These are phyloP conservation scores for Trebouxia sp. DNA, from an alignment of 139 green algal species.

Conservation along the genomic window DNA sequence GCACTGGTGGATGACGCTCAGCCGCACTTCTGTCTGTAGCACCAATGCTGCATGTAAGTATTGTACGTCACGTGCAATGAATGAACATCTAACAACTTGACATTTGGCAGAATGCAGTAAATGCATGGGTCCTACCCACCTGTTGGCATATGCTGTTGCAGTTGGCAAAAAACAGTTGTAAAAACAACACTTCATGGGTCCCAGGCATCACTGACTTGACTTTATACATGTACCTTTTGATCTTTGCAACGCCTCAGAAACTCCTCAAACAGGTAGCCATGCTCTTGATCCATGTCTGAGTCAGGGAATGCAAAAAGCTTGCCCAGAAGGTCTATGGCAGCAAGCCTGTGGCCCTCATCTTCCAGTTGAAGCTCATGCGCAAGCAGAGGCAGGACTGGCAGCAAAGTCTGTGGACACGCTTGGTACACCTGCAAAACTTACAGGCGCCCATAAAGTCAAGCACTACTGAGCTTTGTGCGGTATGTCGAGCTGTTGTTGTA, in stretches of 20 bases:
- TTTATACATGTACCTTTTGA: too few relatives aligned
- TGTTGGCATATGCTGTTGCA: too few relatives aligned
- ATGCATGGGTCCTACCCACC: too few relatives aligned
- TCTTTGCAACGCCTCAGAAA: slow-evolving; percentile 43
- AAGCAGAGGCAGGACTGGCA: slow-evolving; percentile 72
- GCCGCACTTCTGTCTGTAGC: slow-evolving; percentile 41
- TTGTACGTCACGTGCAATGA: too few relatives aligned
- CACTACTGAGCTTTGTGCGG: too few relatives aligned
- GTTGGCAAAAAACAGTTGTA: too few relatives aligned
- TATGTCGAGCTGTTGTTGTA: too few relatives aligned
- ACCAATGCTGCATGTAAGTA: not conserved
- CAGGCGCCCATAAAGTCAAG: not conserved
- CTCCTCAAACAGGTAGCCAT: slow-evolving; percentile 47
- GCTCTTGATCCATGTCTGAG: slow-evolving; percentile 42
- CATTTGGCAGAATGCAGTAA: too few relatives aligned
- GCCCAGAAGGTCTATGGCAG: slow-evolving; percentile 60
- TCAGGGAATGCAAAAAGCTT: slow-evolving; percentile 53
- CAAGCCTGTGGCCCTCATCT: slow-evolving; percentile 48
- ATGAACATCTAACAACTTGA: too few relatives aligned
- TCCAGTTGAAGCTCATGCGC: slow-evolving; percentile 56
- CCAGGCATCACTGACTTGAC: too few relatives aligned
- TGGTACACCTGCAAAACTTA: slow-evolving; percentile 60
- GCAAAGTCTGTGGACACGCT: slow-evolving; percentile 62
- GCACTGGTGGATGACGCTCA: slow-evolving; percentile 47
- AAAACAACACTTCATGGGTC: too few relatives aligned